phyloP scores from a whole-genome alignment of 176 grass and related monocot species.

The Avena eriantha region DNA sequence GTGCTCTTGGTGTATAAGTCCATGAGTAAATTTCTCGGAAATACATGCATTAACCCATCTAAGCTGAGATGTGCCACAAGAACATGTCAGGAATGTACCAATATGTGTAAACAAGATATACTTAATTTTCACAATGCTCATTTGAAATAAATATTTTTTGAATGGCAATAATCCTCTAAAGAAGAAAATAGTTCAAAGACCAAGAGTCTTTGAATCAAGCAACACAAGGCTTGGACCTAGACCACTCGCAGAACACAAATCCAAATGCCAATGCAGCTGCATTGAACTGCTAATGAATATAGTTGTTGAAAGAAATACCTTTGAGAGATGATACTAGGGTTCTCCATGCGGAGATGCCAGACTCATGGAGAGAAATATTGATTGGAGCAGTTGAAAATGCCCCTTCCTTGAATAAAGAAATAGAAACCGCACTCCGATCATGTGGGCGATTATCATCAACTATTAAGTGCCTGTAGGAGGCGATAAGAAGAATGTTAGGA shows the following conservation, averaged over 20 bases:
- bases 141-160: background rate
- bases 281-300: conserved; percentile 16
- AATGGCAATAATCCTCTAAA: conserved; percentile 8
- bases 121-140: conserved; percentile 20
- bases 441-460: conserved; percentile 56
- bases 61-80: conserved; percentile 10
- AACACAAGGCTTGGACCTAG: conserved; percentile 20
- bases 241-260: conserved; percentile 14
- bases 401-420: conserved; percentile 77
- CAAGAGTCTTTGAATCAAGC: conserved; percentile 12
- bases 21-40: conserved; percentile 5
- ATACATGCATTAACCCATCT: conserved; percentile 3
- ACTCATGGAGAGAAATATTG: conserved; percentile 57
- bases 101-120: conserved; percentile 10
- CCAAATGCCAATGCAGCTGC: background rate
- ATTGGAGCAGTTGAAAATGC: conserved; percentile 79
- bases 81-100: background rate
- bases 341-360: conserved; percentile 72
- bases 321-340: conserved; percentile 64
- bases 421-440: conserved; percentile 57
- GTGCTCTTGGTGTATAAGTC: background rate
- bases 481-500: conserved; percentile 32
- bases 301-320: conserved; percentile 55
- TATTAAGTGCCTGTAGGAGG: conserved; percentile 55
- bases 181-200: background rate